phyloP scores from a whole-genome alignment of 2,329 filamentous ascomycete genomes.

The Westerdykella sp. region DNA sequence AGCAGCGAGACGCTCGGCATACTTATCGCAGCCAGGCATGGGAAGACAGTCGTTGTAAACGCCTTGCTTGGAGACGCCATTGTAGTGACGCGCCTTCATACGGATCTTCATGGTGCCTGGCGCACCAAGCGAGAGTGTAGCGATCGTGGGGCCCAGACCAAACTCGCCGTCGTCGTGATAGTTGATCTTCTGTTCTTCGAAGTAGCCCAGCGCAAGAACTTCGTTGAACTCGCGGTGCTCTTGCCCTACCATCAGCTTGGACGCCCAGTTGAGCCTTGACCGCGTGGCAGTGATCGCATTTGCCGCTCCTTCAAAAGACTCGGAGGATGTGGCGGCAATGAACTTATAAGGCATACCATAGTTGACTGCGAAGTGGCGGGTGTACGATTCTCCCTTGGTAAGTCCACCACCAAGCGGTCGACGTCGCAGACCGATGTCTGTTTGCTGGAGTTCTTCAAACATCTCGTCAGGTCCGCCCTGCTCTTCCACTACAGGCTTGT shows the following conservation, averaged over 20 bases:
- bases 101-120: slow-evolving; percentile 54
- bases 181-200: slow-evolving; percentile 53
- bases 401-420: slow-evolving; percentile 9
- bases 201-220: slow-evolving; percentile 56
- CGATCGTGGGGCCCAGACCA: slow-evolving; percentile 57
- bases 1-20: slow-evolving; percentile 29
- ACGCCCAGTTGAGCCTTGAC: slow-evolving; percentile 52
- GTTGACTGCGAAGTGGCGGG: slow-evolving; percentile 50
- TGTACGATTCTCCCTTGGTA: slow-evolving; percentile 43
- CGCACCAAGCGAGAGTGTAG: slow-evolving; percentile 53
- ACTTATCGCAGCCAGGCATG: slow-evolving; percentile 24
- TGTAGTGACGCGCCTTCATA: slow-evolving; percentile 48
- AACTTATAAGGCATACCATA: slow-evolving; percentile 63
- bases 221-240: slow-evolving; percentile 53
- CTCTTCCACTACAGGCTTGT: slow-evolving; percentile 46
- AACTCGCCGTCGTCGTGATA: slow-evolving; percentile 63
- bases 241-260: slow-evolving; percentile 36
- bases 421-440: slow-evolving; percentile 34
- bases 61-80: slow-evolving; percentile 30
- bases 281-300: slow-evolving; percentile 46
- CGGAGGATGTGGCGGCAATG: slow-evolving; percentile 45
- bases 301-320: slow-evolving; percentile 23
- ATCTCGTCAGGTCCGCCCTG: slow-evolving; percentile 55
- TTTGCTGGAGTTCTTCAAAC: slow-evolving; percentile 45
- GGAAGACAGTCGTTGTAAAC: slow-evolving; percentile 29